Evolutionary conservation across 805 yeast genomes (phyloP), one percentile per base, ranked within the genome.

Genomic region (Candida easanensis): DNA sequence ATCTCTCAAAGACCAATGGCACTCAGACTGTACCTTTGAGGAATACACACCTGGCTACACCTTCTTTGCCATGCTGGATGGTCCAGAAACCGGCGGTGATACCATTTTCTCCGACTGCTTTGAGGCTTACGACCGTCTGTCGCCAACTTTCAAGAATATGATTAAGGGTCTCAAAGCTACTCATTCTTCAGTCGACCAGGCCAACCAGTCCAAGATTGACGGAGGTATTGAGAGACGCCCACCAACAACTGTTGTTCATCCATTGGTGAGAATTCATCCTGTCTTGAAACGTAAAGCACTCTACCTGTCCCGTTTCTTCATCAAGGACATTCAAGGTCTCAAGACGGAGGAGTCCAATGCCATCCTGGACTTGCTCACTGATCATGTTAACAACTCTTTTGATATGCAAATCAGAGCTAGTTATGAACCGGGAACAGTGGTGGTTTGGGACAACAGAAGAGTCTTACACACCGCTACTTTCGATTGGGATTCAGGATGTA

Each of bases 231-330:
- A 71, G 50, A 70, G 81, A 59, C 75, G 70, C 45, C 42, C 46
- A 16, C 54, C 54, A 9, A 38, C 55, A 16, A 38, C 50, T 8
- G 50, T 45, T 5, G 20, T 31, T 4, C 86, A 80, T 60, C 84
- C 84, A 3, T 50, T 80, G 20, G 72, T 80, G 27, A 72, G 84
- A 63, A 77, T 83, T 31, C 81, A 81, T 52, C 85, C 86, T 9
- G 81, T 73, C 13, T 79, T 84, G 22, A 83, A 83, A 34, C 70
- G 79, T 76, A 80, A 80, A 60, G 64, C 80, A 1, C 62, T 80
- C 49, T 79, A 65, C 46, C 76, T 78, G 33, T 77, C 78, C 61
- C 68, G 79, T 37, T 63, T 68, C 17, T 63, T 68, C 15, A 77
- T 81, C 13, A 64, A 56, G 34, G 66, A 76, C 46, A 78, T 79